Evolutionary conservation across 352 stramenopile genomes (phyloP).

Genomic region (Pythium biforme): DNA sequence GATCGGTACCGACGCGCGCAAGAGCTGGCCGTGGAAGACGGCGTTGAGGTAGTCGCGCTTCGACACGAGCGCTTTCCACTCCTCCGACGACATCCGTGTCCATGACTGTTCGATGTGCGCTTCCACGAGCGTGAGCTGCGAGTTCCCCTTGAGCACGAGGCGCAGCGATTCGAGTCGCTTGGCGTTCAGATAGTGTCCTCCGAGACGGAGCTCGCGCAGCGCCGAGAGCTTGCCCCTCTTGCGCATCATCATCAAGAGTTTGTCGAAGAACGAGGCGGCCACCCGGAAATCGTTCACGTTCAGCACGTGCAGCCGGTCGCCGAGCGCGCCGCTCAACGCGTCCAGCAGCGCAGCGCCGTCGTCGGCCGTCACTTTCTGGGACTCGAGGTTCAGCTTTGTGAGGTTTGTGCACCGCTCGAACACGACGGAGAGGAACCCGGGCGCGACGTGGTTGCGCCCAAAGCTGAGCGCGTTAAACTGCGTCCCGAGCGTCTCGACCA

Average conservation of each 20-base stretch:
- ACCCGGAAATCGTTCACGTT: background rate
- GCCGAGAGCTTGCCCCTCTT: background rate
- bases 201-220: background rate
- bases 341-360: slow-evolving; percentile 1
- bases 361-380: background rate
- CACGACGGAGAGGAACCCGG: background rate
- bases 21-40: slow-evolving; percentile 1
- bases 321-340: background rate
- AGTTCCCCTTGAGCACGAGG: background rate
- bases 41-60: background rate
- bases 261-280: background rate
- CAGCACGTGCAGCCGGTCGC: background rate
- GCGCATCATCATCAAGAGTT: background rate
- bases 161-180: background rate
- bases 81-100: too few relatives aligned
- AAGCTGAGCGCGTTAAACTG: slow-evolving; percentile 2
- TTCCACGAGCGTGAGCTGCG: background rate
- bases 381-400: background rate
- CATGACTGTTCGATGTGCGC: too few relatives aligned
- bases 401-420: background rate
- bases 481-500: background rate
- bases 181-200: background rate
- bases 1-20: background rate
- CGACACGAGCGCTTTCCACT: too few relatives aligned
- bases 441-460: too few relatives aligned